Evolutionary conservation across 768 basidiomycete genomes (phyloP).

Genomic region (Calocybe indica): DNA sequence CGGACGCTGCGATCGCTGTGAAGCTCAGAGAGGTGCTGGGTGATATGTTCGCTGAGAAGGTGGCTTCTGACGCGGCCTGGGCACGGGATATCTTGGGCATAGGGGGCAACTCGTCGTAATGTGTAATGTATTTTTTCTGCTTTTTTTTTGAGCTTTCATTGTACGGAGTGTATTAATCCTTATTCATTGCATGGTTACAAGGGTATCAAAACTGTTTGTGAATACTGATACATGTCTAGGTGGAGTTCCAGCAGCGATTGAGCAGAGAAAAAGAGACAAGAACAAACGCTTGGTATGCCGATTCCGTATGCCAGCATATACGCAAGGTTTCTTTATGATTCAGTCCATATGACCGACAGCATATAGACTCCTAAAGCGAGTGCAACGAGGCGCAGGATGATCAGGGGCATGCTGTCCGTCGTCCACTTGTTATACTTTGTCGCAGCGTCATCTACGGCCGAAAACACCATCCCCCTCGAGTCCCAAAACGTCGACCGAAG

Average conservation of each 20-base stretch:
- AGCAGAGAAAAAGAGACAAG: too few relatives aligned
- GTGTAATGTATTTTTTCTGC: too few relatives aligned
- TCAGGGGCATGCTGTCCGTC: slow-evolving; percentile 23
- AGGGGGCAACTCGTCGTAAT: background rate
- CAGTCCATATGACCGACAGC: slow-evolving; percentile 23
- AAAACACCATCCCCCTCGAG: slow-evolving; percentile 28
- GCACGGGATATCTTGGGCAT: slow-evolving; percentile 49
- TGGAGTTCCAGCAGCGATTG: too few relatives aligned
- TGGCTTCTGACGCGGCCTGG: slow-evolving; percentile 60
- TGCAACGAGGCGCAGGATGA: slow-evolving; percentile 24
- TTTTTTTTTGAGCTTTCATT: too few relatives aligned
- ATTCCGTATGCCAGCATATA: too few relatives aligned
- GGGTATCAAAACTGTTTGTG: too few relatives aligned
- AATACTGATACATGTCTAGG: too few relatives aligned
- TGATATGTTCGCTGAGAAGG: slow-evolving; percentile 50
- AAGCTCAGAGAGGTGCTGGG: slow-evolving; percentile 54
- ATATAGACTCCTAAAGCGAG: slow-evolving; percentile 23
- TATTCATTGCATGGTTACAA: too few relatives aligned
- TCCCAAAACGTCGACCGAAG: slow-evolving; percentile 28
- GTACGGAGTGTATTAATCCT: too few relatives aligned
- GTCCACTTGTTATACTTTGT: slow-evolving; percentile 34
- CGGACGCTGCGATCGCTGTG: slow-evolving; percentile 39
- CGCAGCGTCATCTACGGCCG: slow-evolving; percentile 28
- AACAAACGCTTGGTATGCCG: too few relatives aligned
- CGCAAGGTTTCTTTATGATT: background rate